These are phyloP conservation scores for Kalmusia sp. DNA, from an alignment of 2,329 filamentous ascomycete species.

Conservation along the genomic window DNA sequence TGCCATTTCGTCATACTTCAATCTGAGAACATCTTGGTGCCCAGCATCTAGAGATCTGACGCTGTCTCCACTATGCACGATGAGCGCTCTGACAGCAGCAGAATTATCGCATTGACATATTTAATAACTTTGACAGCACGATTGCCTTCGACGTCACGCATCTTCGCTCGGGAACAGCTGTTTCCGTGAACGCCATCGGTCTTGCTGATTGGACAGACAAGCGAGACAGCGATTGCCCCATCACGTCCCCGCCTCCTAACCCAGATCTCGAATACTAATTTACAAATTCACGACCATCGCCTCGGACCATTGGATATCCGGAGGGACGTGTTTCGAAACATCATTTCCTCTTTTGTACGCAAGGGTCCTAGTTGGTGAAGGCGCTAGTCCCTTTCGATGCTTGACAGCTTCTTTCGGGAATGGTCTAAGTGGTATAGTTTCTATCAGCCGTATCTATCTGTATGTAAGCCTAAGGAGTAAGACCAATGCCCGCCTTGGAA, in stretches of 20 bases:
- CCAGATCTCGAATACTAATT: not conserved
- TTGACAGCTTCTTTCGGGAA: conserved; percentile 6
- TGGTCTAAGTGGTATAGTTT: not conserved
- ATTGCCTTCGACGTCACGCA: not conserved
- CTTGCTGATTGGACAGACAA: not conserved
- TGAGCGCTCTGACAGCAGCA: too few species aligned
- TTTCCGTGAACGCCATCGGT: not conserved
- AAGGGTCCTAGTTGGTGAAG: not conserved
- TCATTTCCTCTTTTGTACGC: conserved; percentile 1
- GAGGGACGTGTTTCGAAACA: conserved; percentile 10
- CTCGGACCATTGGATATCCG: conserved; percentile 7
- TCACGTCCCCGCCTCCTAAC: not conserved
- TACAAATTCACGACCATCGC: not conserved
- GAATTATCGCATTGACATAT: too few species aligned
- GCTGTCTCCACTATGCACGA: too few species aligned
- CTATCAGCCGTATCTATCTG: not conserved
- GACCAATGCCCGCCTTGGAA: not conserved
- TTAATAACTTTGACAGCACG: too few species aligned
- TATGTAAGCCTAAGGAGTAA: not conserved
- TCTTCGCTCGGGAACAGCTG: not conserved
- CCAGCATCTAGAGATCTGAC: too few species aligned
- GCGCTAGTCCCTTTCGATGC: not conserved
- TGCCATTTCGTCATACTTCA: too few species aligned
- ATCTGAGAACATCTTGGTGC: too few species aligned
- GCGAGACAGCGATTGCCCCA: not conserved